These are phyloP conservation scores for Filobasidium wieringae DNA, from an alignment of 768 basidiomycete species.

Conservation along the genomic window DNA sequence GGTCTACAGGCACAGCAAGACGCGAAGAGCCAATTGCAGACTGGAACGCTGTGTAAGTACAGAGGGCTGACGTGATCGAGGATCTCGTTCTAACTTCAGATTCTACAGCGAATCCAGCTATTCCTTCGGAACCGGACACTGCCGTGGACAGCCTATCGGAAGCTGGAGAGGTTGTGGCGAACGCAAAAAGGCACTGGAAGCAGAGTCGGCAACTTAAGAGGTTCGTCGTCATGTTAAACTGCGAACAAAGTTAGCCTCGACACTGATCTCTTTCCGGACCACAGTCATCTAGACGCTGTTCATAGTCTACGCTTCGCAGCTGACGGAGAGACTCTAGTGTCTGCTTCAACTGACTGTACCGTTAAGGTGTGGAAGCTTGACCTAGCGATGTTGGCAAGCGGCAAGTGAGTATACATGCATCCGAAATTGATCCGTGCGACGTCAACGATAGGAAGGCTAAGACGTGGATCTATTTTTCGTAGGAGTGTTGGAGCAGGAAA, in stretches of 20 bases:
- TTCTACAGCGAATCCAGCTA: not conserved
- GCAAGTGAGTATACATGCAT: slow-evolving; percentile 60
- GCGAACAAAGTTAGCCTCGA: not conserved
- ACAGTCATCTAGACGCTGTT: slow-evolving; percentile 84
- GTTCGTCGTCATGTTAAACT: slow-evolving; percentile 49
- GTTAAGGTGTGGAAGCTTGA: slow-evolving; percentile 94
- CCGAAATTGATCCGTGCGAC: too few relatives aligned
- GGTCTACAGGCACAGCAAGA: slow-evolving; percentile 22
- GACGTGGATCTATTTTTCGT: not conserved
- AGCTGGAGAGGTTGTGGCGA: not conserved
- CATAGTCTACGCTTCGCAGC: slow-evolving; percentile 83
- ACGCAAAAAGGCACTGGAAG: slow-evolving; percentile 54
- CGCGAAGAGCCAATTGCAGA: slow-evolving; percentile 36
- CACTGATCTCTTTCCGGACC: not conserved
- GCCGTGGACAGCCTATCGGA: not conserved
- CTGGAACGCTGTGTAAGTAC: slow-evolving; percentile 39
- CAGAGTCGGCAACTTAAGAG: slow-evolving; percentile 76
- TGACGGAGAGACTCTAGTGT: slow-evolving; percentile 70
- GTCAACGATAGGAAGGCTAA: too few relatives aligned
- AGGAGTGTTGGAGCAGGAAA: not conserved
- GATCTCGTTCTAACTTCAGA: not conserved
- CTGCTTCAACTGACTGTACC: slow-evolving; percentile 86
- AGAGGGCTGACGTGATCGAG: not conserved
- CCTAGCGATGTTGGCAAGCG: slow-evolving; percentile 58
- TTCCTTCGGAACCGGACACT: not conserved